Evolutionary conservation across 1,284 basidiomycete genomes (phyloP), one percentile per base, ranked within the genome.

Genomic region (Marasmius fiardii): DNA sequence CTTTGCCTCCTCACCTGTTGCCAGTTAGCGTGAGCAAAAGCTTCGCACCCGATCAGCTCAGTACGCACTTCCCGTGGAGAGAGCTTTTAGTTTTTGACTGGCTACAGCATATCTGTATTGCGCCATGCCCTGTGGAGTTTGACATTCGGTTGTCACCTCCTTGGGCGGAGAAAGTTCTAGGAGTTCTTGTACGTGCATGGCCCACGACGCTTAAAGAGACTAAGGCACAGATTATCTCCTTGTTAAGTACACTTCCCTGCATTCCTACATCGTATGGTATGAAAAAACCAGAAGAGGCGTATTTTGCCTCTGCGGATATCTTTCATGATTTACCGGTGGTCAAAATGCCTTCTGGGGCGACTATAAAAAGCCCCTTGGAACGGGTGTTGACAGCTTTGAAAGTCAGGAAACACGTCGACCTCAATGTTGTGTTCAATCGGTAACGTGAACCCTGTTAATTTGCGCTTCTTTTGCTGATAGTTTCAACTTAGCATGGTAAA

Each of bases 261-360:
- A 84, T 99, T n/a, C 94, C 89, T 0, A 96, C 95, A 0, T 85
- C 86, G 2, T 71, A 74, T 16, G 95, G 95, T 6, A 80, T 96
- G 75, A 87, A 84, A 63, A 65, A 71, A 54, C 92, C 96, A 0
- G 72, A 74, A 6, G 84, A 95, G 57, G 80, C 93, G 4, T 99
- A 99, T 72, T 95, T 98, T 68, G 76, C 90, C 21, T 93, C 85
- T 61, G 93, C 91, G 35, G 84, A 92, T 59, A 77, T 98, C 10
- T 98, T 99, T 68, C 81, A 85, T 12, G 95, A 99, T 69, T 76
- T 98, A 21, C 87, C 93, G 0, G 83, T 95, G 26, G 85, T 96
- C 2, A 81, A 78, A 1, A 74, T 98, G 48, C 84, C 93, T 0
- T 90, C 88, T 11, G 84, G 82, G 1, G 64, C 73, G 0, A 60